These are phyloP conservation scores for Aureobasidium sp. DNA, from an alignment of 2,329 filamentous ascomycete species.

Conservation along the genomic window DNA sequence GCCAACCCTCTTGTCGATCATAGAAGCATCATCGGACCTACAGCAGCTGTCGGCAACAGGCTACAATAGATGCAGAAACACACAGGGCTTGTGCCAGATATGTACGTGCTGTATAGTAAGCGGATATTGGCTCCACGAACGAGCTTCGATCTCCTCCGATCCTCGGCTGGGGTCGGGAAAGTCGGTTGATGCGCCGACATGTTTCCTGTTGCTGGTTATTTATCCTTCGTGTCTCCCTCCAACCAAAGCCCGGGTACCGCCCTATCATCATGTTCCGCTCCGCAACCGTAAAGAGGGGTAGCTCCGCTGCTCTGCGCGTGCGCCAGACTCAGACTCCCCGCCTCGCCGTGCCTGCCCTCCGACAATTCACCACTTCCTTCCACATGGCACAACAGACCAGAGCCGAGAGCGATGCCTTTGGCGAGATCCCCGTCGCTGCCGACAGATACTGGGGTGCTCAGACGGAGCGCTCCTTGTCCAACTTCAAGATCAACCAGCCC, in stretches of 20 bases:
- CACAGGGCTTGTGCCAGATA: too few species aligned
- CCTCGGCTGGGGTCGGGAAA: constrained; percentile 6
- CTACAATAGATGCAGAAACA: too few species aligned
- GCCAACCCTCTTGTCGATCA: too few species aligned
- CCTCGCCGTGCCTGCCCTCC: constrained; percentile 4
- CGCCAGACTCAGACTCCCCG: background rate
- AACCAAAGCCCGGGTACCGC: constrained; percentile 1
- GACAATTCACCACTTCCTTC: constrained; percentile 27
- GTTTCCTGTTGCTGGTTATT: background rate
- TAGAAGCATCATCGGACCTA: too few species aligned
- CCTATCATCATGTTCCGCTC: constrained; percentile 7
- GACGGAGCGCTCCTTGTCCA: constrained; percentile 90
- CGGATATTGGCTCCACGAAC: background rate
- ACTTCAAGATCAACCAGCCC: constrained; percentile 99
- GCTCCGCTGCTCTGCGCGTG: constrained; percentile 6
- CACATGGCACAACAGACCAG: constrained; percentile 48
- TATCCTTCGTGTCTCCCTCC: background rate
- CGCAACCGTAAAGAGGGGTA: constrained; percentile 14
- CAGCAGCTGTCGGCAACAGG: too few species aligned
- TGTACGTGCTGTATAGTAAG: background rate
- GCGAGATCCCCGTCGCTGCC: constrained; percentile 81
- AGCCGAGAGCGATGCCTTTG: constrained; percentile 95
- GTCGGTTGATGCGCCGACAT: constrained; percentile 6
- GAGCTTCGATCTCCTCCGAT: background rate
- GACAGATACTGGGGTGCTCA: constrained; percentile 99